Evolutionary conservation across 306 rosid species (phyloP), one percentile per base, ranked within the genome.

Genomic region (Begonia loranthoides): DNA sequence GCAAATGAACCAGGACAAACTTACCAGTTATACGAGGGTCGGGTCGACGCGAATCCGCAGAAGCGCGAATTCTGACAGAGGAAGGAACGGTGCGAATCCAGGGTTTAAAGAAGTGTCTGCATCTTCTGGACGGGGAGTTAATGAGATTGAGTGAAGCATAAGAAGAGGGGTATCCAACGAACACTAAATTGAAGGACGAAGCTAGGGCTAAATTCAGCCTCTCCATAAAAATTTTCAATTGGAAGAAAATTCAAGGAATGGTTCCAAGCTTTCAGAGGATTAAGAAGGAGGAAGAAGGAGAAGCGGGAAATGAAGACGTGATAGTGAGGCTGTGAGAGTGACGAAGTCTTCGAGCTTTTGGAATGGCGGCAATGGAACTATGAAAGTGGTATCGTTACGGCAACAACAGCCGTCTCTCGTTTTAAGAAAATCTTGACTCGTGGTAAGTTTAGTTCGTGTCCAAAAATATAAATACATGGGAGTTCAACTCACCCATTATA

Each of bases 141-240:
- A 22, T 43, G 13, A 46, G 41, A 28, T 50, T 10, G 17, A 33
- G 22, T 38, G 65, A 50, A 17, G 53, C 15, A 15, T 46, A 9
- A 14, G 43, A 22, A 28, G 57, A 2, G 14, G 57, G 54, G 39
- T 54, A 51, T 13, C n/a, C 19, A 4, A 43, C 34, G 24, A 61
- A 46, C 0, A 61, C 28, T n/a, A 44, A 51, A 1, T 44, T 61
- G 22, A 57, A 51, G 13, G 51, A 49, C 14, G 65, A 51, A 22
- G 65, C 16, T 21, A 61, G 51, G 43, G 57, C 57, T 12, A 61
- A 51, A 45, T 17, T 61, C 50, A 61, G 51, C n/a, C 45, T 61
- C 1, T 61, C 65, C 65, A 61, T 61, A 50, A 55, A 21, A 7
- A 17, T 15, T 58, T 45, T 15, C 2, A 17, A 33, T 11, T 10